Evolutionary conservation across 192 early-diverging fungal species (phyloP), one percentile per base, ranked within the genome.

Genomic region (Gigaspora rosea): DNA sequence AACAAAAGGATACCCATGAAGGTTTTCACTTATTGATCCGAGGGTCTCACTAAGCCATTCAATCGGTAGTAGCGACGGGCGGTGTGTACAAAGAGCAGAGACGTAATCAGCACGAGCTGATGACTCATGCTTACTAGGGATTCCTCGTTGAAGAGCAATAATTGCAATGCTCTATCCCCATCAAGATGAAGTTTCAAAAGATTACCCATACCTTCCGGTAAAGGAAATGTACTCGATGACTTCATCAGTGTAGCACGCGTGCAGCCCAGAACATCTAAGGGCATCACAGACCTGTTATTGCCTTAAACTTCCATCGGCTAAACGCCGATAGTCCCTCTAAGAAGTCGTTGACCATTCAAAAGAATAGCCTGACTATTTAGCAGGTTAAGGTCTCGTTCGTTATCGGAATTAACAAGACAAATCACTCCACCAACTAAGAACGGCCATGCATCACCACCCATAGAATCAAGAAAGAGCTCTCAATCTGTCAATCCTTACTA

Each of bases 251-350:
- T n/a, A n/a, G n/a, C n/a, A n/a, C n/a, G n/a, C n/a, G n/a, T n/a
- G n/a, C n/a, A n/a, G n/a, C n/a, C n/a, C n/a, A 90, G 91, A 86
- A 87, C 86, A 86, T 90, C 85, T 89, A 87, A 86, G 27, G 82
- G 86, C 91, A 92, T 92, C 86, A 92, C 86, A 92, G 89, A 92
- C 90, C 90, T 92, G 90, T 91, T 92, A 91, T 92, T 92, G 88
- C 0, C 27, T 27, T 1, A 27, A 27, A 27, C 27, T 27, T 27
- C 27, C 1, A 27, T 27, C 27, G 1, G 27, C 1, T 27, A 27
- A 27, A 27, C 1, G 27, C 27, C 27, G 27, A 27, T 27, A 27
- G 27, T 27, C 27, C 86, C 86, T 90, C 85, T 89, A 87, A 86
- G 82, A 88, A 87, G 86, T 81, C 82, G 78, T 73, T 56, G 71